Evolutionary conservation across 2,329 filamentous ascomycete species (phyloP).

Genomic region (Massarina eburnea): DNA sequence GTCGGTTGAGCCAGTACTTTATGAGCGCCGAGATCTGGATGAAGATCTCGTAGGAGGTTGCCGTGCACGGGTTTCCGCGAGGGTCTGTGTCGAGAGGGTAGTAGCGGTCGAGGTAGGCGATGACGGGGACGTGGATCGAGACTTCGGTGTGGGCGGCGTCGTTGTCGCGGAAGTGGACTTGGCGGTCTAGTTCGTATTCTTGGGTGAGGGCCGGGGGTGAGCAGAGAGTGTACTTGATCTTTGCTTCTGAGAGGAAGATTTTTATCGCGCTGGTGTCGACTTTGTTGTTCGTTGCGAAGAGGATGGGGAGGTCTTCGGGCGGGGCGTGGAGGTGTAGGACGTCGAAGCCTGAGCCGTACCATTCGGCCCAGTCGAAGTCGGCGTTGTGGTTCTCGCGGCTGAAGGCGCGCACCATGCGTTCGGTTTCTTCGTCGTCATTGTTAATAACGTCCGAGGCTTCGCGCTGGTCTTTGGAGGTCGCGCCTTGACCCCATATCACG

Average conservation of each 20-base stretch:
- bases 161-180: slow-evolving; percentile 36
- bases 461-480: slow-evolving; percentile 65
- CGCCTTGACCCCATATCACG: slow-evolving; percentile 90
- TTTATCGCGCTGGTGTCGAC: slow-evolving; percentile 36
- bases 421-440: slow-evolving; percentile 65
- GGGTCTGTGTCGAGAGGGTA: slow-evolving; percentile 25
- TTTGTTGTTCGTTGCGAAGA: slow-evolving; percentile 39
- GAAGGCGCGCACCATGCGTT: slow-evolving; percentile 75
- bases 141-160: slow-evolving; percentile 39
- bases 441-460: slow-evolving; percentile 67
- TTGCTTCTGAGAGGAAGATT: slow-evolving; percentile 33
- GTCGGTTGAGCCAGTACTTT: slow-evolving; percentile 20
- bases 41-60: slow-evolving; percentile 23
- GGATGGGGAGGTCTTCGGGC: slow-evolving; percentile 36
- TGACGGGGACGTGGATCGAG: slow-evolving; percentile 20
- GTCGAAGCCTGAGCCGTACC: slow-evolving; percentile 82
- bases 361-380: slow-evolving; percentile 71
- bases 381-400: slow-evolving; percentile 76
- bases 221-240: slow-evolving; percentile 16
- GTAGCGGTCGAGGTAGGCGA: slow-evolving; percentile 41
- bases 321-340: slow-evolving; percentile 63
- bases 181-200: slow-evolving; percentile 20
- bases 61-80: slow-evolving; percentile 16
- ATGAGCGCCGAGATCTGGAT: slow-evolving; percentile 13
- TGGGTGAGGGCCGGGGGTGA: slow-evolving; percentile 23